Conservation (phyloP, 2,329 filamentous ascomycete species). For the Aspergillus uvarum region DNA sequence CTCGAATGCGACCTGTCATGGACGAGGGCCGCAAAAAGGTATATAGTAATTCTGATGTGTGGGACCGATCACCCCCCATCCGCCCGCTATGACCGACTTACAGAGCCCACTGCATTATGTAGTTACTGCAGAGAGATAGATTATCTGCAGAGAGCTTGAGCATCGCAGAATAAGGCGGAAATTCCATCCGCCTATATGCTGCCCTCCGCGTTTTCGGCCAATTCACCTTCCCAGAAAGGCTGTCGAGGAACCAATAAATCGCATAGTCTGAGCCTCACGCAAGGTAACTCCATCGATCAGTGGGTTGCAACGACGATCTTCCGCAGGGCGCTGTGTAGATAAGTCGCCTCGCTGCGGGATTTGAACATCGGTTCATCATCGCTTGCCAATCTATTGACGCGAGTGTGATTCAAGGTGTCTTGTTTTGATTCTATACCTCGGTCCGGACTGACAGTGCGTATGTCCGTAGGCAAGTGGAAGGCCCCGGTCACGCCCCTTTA, state of each 20-base stretch:
- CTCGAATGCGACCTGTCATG: background rate
- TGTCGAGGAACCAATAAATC: background rate
- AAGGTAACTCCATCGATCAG: conserved; percentile 1
- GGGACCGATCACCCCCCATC: background rate
- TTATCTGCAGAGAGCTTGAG: background rate
- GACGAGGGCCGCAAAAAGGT: background rate
- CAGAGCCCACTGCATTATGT: background rate
- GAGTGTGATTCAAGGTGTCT: background rate
- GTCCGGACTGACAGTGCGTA: background rate
- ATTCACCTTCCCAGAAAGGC: background rate
- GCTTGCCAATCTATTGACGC: background rate
- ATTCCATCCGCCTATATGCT: background rate
- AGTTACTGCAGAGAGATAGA: background rate
- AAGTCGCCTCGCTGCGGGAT: conserved; percentile 1
- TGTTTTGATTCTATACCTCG: background rate
- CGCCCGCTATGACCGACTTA: background rate
- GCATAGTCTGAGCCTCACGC: conserved; percentile 3
- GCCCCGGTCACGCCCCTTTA: background rate
- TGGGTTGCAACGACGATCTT: conserved; percentile 4
- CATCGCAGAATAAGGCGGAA: background rate
- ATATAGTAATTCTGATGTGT: background rate
- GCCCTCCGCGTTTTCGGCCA: background rate
- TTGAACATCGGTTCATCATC: background rate
- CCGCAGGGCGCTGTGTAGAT: background rate
- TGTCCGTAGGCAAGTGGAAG: background rate